Evolutionary conservation across 2,329 filamentous ascomycete species (phyloP).

Genomic region (Aspergillus pseudoterreus): DNA sequence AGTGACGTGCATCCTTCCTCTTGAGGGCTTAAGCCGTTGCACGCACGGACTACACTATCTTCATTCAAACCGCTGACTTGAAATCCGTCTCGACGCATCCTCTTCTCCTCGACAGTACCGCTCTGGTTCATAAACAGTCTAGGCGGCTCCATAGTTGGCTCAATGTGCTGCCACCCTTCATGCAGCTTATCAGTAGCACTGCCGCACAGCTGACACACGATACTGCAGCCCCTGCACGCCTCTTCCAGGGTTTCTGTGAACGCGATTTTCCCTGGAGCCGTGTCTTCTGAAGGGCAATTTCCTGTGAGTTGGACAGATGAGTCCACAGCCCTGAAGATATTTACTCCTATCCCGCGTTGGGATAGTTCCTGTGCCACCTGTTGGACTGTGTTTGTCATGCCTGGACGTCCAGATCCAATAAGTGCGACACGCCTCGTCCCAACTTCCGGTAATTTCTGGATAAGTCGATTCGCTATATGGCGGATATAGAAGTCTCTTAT

Average conservation of each 20-base stretch:
- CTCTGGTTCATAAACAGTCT: not conserved
- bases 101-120: not conserved
- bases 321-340: not conserved
- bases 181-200: not conserved
- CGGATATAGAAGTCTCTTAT: constrained; percentile 4
- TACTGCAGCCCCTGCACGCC: not conserved
- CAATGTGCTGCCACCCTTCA: not conserved
- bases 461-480: not conserved
- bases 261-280: not conserved
- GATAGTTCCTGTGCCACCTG: not conserved
- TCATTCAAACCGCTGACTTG: not conserved
- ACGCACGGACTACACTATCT: not conserved
- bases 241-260: not conserved
- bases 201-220: not conserved
- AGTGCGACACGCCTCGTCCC: not conserved
- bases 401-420: not conserved
- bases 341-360: not conserved
- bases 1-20: too few relatives aligned
- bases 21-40: too few relatives aligned
- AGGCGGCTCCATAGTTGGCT: not conserved
- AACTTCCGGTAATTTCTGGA: not conserved
- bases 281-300: not conserved
- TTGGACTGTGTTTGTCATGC: not conserved
- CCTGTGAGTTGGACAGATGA: not conserved
- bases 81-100: not conserved